Conservation (phyloP, 768 basidiomycete genomes). For the Rhodosporidiobolus odoratus region DNA sequence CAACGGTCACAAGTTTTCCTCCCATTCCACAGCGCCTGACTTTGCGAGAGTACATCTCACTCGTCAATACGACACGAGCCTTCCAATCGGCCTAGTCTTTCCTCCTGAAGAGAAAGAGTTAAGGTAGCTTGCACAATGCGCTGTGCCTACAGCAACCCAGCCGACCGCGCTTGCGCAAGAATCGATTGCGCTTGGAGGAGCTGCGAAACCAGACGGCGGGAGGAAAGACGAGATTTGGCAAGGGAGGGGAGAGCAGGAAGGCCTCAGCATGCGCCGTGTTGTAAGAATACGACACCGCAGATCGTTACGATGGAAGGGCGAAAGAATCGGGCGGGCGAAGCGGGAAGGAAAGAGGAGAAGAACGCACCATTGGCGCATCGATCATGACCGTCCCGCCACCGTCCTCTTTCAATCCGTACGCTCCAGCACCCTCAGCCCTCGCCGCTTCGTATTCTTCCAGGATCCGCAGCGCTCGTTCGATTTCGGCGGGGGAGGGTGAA, state of each 20-base stretch:
- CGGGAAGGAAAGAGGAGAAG: slow-evolving; percentile 50
- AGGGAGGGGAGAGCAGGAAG: neutral
- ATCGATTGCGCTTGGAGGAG: slow-evolving; percentile 8
- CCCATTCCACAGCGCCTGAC: no score
- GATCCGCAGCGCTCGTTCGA: slow-evolving; percentile 68
- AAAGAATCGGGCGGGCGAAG: no score
- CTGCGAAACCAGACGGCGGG: neutral
- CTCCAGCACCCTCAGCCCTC: slow-evolving; percentile 53
- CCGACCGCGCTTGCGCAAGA: neutral
- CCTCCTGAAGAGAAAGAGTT: no score
- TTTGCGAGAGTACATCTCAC: no score
- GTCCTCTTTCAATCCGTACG: slow-evolving; percentile 59
- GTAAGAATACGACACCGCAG: no score
- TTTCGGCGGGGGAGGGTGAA: slow-evolving; percentile 70
- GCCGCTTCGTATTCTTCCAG: slow-evolving; percentile 59
- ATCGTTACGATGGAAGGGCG: neutral
- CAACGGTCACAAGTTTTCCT: neutral
- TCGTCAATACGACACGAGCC: no score
- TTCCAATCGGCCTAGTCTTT: no score
- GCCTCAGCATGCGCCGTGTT: no score
- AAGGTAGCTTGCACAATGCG: no score
- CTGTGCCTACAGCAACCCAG: neutral
- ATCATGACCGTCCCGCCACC: slow-evolving; percentile 64
- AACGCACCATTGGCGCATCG: slow-evolving; percentile 84
- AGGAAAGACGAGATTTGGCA: neutral